Evolutionary conservation across 2,329 filamentous ascomycete genomes (phyloP), one percentile per base, ranked within the genome.

Genomic region (Diaporthe sp.): DNA sequence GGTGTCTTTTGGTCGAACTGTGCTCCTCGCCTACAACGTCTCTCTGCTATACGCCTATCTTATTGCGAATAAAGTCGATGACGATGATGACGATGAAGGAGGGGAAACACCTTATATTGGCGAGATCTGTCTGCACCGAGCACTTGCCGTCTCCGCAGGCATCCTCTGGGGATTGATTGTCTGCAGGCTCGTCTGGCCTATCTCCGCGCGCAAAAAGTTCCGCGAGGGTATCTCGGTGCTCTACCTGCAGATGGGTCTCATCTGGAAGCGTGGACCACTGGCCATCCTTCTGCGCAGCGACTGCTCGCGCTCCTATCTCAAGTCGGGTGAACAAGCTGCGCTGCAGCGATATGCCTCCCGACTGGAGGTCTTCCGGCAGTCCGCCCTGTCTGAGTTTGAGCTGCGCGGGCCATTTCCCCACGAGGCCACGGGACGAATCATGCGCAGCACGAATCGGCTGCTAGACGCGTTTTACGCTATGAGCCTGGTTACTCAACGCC

Each of bases 391-490:
- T 34, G 97, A 99, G 82, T 98, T 98, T 80, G 94, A 98, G 83
- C 90, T 99, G 9, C 91, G 93, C 55, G 94, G 96, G 0, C 95
- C 96, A 0, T 99, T 99, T 80, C 95, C 95, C 1, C 90, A 92
- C 77, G 91, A 90, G 58, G 89, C 91, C 22, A 96, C 94, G 82
- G 90, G 90, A 6, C 90, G 92, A 49, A 94, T 98, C 75, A 90
- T 98, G 82, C 90, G 91, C 31, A 93, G 93, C 13, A 98, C 96
- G 1, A 93, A 93, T 77, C 92, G 94, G 71, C 94, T 98, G 84
- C 91, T 98, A 6, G 96, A 98, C 84, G 93, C 95, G 51, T 98
- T 99, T 83, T 96, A 98, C 81, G 95, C 96, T 71, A 98, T 99
- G 95, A 97, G 96, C 78, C 91, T 98, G 15, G 93, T 98, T 77